Base-by-base conservation (phyloP, 148 eudicot species). In the Rhododendron griersonianum region DNA sequence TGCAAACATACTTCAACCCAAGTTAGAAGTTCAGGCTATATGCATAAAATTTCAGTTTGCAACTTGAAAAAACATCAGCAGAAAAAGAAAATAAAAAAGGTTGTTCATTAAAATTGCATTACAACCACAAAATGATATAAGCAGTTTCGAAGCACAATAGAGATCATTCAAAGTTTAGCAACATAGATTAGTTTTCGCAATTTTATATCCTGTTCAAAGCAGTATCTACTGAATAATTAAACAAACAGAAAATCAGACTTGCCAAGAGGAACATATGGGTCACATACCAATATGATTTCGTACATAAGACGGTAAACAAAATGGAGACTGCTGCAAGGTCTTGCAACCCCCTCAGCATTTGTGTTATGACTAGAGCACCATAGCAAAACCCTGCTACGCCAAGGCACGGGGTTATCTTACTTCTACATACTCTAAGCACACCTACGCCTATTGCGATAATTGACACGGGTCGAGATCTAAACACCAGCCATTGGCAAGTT, bases 1-100 rank as follows among this genome's bases (percentile, higher is more conserved):
- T 95, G 84, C 74, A 47, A 85, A 84, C 59, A 83, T 35, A 73
- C n/a, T 65, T 30, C 21, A 83, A 47, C 9, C 44, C 76, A 89
- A 84, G 83, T 61, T 44, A 84, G 82, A 10, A 23, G 45, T 37
- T 78, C 14, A 69, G 74, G 69, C 77, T 73, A 41, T 73, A 41
- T 45, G 35, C 44, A 28, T 21, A 19, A 41, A 39, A 37, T 39
- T 55, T 35, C 28, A 7, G 37, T 61, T 35, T 4, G 11, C 53
- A 23, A 14, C 16, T 16, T 55, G 19, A 50, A 51, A 21, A 80
- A 51, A 50, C 10, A 28, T 78, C 55, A 35, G 16, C 19, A n/a
- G 2, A 5, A 2, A 44, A 41, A 19, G 15, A 51, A 51, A 50
- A 10, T 1, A 3, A 53, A 53, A 3, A 15, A 55, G 15, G 39